phyloP scores from a whole-genome alignment of 495 filamentous ascomycete genomes.

The Penicillium simplicissimum region DNA sequence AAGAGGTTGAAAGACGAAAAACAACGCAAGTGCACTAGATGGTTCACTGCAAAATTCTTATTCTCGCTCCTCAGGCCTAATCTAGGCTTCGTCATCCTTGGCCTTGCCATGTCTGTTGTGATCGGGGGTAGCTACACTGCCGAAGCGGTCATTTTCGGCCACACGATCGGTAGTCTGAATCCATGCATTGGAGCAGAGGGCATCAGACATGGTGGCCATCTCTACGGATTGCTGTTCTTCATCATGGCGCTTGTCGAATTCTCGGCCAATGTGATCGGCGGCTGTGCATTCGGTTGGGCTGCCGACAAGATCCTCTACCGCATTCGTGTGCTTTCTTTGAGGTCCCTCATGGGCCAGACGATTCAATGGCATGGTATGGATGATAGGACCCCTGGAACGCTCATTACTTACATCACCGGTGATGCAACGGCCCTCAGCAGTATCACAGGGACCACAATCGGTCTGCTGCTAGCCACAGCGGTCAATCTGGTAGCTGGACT shows the following conservation, averaged over 20 bases:
- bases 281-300: conserved; percentile 51
- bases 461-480: conserved; percentile 46
- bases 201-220: conserved; percentile 42
- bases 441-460: conserved; percentile 46
- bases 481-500: conserved; percentile 42
- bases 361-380: conserved; percentile 51
- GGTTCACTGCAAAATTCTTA: conserved; percentile 27
- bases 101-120: conserved; percentile 35
- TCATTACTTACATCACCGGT: conserved; percentile 50
- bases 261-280: conserved; percentile 48
- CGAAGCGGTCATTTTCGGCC: conserved; percentile 53
- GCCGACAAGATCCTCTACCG: conserved; percentile 52
- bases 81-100: conserved; percentile 34
- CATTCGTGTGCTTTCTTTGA: conserved; percentile 49
- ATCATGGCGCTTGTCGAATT: conserved; percentile 53
- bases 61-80: conserved; percentile 35
- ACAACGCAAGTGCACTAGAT: conserved; percentile 21
- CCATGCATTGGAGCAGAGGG: conserved; percentile 37
- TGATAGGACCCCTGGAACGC: conserved; percentile 44
- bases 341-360: conserved; percentile 51
- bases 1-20: conserved; percentile 19
- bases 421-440: conserved; percentile 50
- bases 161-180: conserved; percentile 44
- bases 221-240: conserved; percentile 57
- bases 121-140: conserved; percentile 49